Evolutionary conservation across 257 asterid genomes (phyloP), one percentile per base, ranked within the genome.

Genomic region (Ilex asprella): DNA sequence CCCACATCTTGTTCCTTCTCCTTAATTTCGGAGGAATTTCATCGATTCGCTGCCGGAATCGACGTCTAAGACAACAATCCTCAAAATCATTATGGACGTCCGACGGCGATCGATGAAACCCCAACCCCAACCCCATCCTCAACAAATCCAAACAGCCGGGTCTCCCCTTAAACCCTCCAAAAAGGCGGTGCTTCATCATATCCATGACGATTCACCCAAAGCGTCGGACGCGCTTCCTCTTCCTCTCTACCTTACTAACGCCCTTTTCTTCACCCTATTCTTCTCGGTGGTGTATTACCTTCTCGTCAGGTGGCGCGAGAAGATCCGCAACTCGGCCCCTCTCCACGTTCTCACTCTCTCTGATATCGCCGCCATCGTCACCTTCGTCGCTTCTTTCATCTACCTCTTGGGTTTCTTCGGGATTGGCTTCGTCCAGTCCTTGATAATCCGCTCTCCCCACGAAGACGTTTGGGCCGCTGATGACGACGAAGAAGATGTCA

Each of bases 251-350:
- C 73, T 58, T 7, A 58, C 76, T 59, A 66, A 70, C 65, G 64
- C 66, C 16, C 27, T 70, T 51, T 75, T 75, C 65, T 66, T 75
- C 67, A 58, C 70, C 21, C 58, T 75, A 44, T 75, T 75, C 70
- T 75, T 75, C 76, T 75, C 80, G 50, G 76, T 59, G 47, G 80
- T 67, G 31, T 75, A 75, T 49, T 75, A 70, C 41, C 76, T 70
- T 6, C 80, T 75, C 32, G 64, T 67, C 73, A 70, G 79, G 3
- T 75, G 79, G 79, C 73, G 79, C 5, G 70, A 75, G 63, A 75
- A 75, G 76, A 75, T 75, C 76, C 73, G 80, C n/a, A 72, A 65
- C 67, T 71, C 75, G 13, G 61, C 67, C 35, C 78, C 81, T 3
- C 73, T 76, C 56, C 81, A 72, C 67, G 78, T 76, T 65, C 51